A percentile compares a stretch with the other conserved stretches of the same genome.
Conservation (phyloP, 208 protist genomes). For the Phytomonas francai region DNA sequence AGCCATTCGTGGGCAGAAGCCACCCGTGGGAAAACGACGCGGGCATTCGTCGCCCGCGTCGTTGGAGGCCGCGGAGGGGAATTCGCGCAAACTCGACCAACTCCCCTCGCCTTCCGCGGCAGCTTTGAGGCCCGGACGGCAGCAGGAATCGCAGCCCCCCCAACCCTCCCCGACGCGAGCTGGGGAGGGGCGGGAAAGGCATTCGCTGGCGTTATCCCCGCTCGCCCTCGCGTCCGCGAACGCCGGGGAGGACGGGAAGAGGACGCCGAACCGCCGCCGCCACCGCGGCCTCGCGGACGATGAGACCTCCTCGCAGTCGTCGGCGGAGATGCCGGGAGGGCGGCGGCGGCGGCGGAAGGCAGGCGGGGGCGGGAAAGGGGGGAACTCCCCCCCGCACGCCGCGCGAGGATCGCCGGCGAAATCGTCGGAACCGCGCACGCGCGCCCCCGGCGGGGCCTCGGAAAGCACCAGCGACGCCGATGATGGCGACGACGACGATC, state of each 20-base stretch:
- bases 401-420: neutral
- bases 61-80: neutral
- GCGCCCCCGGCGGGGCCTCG: neutral
- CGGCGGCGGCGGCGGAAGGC: neutral
- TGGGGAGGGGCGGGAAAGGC: no score
- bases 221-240: neutral
- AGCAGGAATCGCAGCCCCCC: no score
- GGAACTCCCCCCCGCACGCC: conserved; percentile 3
- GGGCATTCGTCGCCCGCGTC: neutral
- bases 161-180: no score
- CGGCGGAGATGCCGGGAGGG: neutral
- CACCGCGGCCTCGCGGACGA: neutral
- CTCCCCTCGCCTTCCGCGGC: neutral
- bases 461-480: neutral
- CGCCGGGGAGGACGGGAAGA: neutral
- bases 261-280: neutral
- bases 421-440: neutral
- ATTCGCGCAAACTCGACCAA: neutral
- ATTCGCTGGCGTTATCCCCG: neutral
- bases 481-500: conserved; percentile 9
- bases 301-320: conserved; percentile 4
- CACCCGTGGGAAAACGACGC: neutral
- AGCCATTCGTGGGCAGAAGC: neutral
- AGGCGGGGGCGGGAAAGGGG: neutral
- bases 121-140: no score